phyloP scores from a whole-genome alignment of 208 protist genomes.

The Tritrichomonas musculus region DNA sequence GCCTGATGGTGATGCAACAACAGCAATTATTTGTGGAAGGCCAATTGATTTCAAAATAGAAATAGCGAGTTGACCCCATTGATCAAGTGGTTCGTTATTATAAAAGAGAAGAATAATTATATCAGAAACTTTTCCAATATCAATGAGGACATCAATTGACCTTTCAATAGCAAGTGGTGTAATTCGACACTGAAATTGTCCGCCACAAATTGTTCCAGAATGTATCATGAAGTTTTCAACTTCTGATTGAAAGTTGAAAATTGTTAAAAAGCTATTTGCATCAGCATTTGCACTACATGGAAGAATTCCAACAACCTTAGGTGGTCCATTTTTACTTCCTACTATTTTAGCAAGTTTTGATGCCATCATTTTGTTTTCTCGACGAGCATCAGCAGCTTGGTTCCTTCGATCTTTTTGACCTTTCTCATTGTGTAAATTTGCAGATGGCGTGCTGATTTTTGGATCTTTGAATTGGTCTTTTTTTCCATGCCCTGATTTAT shows the following conservation, averaged over 20 bases:
- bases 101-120: background rate
- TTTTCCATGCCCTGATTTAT: background rate
- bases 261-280: background rate
- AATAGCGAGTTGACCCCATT: background rate
- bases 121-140: background rate
- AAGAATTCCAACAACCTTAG: constrained; percentile 5
- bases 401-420: constrained; percentile 10
- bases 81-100: background rate
- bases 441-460: background rate
- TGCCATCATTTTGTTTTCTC: background rate
- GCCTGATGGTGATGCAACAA: background rate
- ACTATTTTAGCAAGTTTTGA: background rate
- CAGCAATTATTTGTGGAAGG: background rate
- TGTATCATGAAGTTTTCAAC: background rate
- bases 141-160: background rate
- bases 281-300: constrained; percentile 10
- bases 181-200: background rate
- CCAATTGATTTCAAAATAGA: background rate
- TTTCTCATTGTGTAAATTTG: background rate
- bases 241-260: background rate
- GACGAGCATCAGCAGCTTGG: background rate
- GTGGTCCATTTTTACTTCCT: constrained; percentile 20
- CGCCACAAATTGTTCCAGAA: background rate
- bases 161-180: background rate
- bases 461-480: background rate